Conservation (phyloP, 1,284 basidiomycete genomes). For the Boletus smithii region DNA sequence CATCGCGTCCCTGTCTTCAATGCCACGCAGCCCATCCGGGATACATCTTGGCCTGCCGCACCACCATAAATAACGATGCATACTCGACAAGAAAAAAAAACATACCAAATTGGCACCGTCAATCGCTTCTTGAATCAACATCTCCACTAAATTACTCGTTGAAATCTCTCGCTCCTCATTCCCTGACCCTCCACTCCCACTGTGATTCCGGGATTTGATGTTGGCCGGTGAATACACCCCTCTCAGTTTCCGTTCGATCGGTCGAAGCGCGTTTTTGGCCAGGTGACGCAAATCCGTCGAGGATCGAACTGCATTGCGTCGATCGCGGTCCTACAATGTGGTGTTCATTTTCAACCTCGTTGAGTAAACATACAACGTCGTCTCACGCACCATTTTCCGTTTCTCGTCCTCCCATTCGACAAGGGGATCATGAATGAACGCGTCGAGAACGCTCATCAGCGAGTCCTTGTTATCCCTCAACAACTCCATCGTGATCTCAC, state of each 20-base stretch:
- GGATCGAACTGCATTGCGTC: slow-evolving; percentile 44
- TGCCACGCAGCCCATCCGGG: slow-evolving; percentile 86
- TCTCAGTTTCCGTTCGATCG: slow-evolving; percentile 81
- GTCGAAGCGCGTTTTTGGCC: slow-evolving; percentile 72
- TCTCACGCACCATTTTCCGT: slow-evolving; percentile 51
- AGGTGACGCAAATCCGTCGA: slow-evolving; percentile 56
- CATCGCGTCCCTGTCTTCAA: slow-evolving; percentile 33
- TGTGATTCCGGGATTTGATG: slow-evolving; percentile 38
- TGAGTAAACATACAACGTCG: too few relatives aligned
- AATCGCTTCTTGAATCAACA: slow-evolving; percentile 85
- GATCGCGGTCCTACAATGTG: slow-evolving; percentile 31
- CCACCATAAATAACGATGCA: slow-evolving; percentile 1
- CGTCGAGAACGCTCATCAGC: slow-evolving; percentile 94
- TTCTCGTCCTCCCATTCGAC: slow-evolving; percentile 92
- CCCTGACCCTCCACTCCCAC: slow-evolving; percentile 24
- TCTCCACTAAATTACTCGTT: slow-evolving; percentile 85
- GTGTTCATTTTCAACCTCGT: not conserved
- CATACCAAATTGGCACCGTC: slow-evolving; percentile 69
- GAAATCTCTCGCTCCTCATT: slow-evolving; percentile 60
- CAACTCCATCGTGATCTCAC: slow-evolving; percentile 88
- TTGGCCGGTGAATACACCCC: slow-evolving; percentile 64
- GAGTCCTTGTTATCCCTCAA: slow-evolving; percentile 91
- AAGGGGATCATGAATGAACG: slow-evolving; percentile 96
- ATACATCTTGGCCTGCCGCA: slow-evolving; percentile 70
- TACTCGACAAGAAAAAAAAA: not conserved